Conservation (phyloP, 2,329 filamentous ascomycete species). For the Colletotrichum liriopes region DNA sequence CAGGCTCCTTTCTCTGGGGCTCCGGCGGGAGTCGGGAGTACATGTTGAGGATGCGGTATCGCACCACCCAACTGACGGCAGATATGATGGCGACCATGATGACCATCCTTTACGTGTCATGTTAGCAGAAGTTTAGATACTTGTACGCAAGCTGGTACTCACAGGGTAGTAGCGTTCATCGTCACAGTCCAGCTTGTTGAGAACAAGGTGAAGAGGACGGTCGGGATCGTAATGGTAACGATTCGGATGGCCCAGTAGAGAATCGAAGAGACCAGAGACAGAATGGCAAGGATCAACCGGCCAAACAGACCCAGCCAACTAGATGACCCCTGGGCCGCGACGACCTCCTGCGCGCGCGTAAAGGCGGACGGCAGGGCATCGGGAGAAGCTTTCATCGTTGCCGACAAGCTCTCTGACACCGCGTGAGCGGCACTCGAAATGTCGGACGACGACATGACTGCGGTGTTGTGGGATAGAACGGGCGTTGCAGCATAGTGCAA, state of each 20-base stretch:
- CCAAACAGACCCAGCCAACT: slow-evolving; percentile 74
- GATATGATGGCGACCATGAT: slow-evolving; percentile 84
- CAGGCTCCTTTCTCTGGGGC: slow-evolving; percentile 94
- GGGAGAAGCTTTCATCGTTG: slow-evolving; percentile 51
- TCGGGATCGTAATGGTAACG: slow-evolving; percentile 89
- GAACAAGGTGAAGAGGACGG: slow-evolving; percentile 89
- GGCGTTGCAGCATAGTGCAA: slow-evolving; percentile 42
- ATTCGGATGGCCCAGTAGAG: slow-evolving; percentile 88
- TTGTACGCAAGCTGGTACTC: slow-evolving; percentile 53
- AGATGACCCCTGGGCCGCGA: slow-evolving; percentile 57
- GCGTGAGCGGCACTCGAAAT: slow-evolving; percentile 55
- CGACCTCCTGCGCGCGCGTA: slow-evolving; percentile 55
- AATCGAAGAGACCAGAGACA: slow-evolving; percentile 71
- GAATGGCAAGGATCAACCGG: slow-evolving; percentile 67
- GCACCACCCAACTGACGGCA: slow-evolving; percentile 92
- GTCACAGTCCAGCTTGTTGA: slow-evolving; percentile 96
- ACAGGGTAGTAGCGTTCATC: slow-evolving; percentile 98
- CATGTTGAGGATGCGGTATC: slow-evolving; percentile 97
- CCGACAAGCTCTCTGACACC: slow-evolving; percentile 53
- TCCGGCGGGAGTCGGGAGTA: slow-evolving; percentile 95
- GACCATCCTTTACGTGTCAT: slow-evolving; percentile 71
- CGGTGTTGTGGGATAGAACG: slow-evolving; percentile 35
- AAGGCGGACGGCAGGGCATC: slow-evolving; percentile 57
- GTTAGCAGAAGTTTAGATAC: slow-evolving; percentile 42
- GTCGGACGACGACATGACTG: slow-evolving; percentile 59